phyloP scores from a whole-genome alignment of 2,329 filamentous ascomycete genomes.

The Fusarium armeniacum region DNA sequence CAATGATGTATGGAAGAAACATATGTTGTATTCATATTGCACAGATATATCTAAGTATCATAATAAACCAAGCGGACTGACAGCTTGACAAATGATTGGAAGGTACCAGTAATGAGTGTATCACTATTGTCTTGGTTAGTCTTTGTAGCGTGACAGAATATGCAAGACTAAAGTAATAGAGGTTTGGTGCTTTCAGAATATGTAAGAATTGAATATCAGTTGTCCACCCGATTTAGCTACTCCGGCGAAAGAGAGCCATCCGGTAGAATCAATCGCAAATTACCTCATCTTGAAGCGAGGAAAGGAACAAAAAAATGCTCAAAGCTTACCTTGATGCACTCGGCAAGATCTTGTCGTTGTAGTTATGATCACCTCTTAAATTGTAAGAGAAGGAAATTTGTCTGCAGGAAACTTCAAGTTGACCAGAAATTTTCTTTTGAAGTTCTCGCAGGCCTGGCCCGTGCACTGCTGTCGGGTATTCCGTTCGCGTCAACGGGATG shows the following conservation, averaged over 20 bases:
- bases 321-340: conserved; percentile 51
- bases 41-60: too few relatives aligned
- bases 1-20: not conserved
- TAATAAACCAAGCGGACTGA: too few relatives aligned
- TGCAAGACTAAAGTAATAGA: conserved; percentile 45
- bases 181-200: conserved; percentile 80
- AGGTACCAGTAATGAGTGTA: not conserved
- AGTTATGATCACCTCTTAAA: conserved; percentile 42
- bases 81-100: too few relatives aligned
- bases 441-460: conserved; percentile 44
- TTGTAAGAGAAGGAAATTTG: conserved; percentile 13
- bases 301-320: conserved; percentile 12
- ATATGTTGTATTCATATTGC: not conserved
- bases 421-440: conserved; percentile 49
- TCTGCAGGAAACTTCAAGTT: not conserved
- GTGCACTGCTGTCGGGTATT: conserved; percentile 28
- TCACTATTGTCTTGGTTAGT: conserved; percentile 48
- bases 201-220: conserved; percentile 98
- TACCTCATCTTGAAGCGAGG: conserved; percentile 81
- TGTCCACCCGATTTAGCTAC: conserved; percentile 81
- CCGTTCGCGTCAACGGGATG: conserved; percentile 26
- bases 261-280: conserved; percentile 97
- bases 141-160: conserved; percentile 35
- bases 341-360: not conserved
- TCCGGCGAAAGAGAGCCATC: conserved; percentile 91